Evolutionary conservation across 2,329 filamentous ascomycete genomes (phyloP).

Genomic region (Colletotrichum lindemuthianum): DNA sequence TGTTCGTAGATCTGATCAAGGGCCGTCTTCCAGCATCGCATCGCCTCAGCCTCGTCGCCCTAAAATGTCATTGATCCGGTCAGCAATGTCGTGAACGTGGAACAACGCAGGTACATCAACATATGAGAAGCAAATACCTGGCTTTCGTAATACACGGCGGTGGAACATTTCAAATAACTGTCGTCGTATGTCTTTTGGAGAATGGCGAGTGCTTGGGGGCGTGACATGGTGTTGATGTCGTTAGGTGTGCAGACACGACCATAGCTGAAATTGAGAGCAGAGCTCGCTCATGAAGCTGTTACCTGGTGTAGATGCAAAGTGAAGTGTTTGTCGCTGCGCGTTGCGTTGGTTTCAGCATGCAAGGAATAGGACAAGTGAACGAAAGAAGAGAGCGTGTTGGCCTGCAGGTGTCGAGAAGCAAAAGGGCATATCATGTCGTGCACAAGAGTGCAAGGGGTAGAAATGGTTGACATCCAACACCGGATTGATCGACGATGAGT

Average conservation of each 20-base stretch:
- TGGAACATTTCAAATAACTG: slow-evolving; percentile 93
- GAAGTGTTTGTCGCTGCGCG: no score
- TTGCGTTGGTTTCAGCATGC: no score
- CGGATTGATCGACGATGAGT: neutral
- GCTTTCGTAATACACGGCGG: slow-evolving; percentile 94
- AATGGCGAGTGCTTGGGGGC: slow-evolving; percentile 68
- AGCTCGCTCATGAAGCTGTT: neutral
- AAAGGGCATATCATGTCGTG: no score
- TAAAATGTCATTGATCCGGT: slow-evolving; percentile 48
- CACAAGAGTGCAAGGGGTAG: no score
- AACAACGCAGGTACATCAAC: no score
- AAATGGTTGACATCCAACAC: no score
- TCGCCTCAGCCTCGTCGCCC: slow-evolving; percentile 91
- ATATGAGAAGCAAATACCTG: slow-evolving; percentile 68
- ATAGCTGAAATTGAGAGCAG: slow-evolving; percentile 15
- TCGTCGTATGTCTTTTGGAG: slow-evolving; percentile 99
- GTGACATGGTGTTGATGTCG: slow-evolving; percentile 58
- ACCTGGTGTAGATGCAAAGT: neutral
- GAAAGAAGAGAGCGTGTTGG: no score
- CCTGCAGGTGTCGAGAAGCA: no score
- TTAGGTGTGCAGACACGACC: slow-evolving; percentile 14
- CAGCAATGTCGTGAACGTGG: neutral
- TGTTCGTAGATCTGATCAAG: slow-evolving; percentile 90
- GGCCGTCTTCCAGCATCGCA: slow-evolving; percentile 89
- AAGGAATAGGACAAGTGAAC: no score